Percentiles rank a stretch among this genome's conserved stretches.
These are phyloP conservation scores for Tolypocladium tundrense DNA, from an alignment of 2,329 filamentous ascomycete species.

Conservation along the genomic window DNA sequence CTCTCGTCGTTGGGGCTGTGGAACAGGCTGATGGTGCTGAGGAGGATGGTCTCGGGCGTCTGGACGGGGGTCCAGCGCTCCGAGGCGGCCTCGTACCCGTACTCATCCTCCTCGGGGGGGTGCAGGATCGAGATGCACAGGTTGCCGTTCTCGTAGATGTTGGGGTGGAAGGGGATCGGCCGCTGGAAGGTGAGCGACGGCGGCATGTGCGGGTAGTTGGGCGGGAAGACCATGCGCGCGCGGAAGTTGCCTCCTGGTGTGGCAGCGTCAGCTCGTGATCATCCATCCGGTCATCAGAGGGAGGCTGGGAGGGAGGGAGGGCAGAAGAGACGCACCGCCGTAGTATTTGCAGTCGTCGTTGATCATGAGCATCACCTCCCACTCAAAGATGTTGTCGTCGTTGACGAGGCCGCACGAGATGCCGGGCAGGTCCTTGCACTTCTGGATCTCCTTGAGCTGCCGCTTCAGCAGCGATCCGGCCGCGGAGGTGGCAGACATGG, in stretches of 20 bases:
- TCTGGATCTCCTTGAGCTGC: conserved; percentile 92
- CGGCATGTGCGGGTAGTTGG: conserved; percentile 76
- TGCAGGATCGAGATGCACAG: conserved; percentile 98
- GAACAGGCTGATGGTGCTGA: conserved; percentile 88
- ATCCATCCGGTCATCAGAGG: background rate
- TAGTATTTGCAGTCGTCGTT: conserved; percentile 90
- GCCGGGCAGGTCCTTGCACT: conserved; percentile 80
- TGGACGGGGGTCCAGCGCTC: conserved; percentile 96
- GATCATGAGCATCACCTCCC: conserved; percentile 99
- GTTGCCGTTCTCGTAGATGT: conserved; percentile 77
- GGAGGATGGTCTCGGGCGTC: conserved; percentile 84
- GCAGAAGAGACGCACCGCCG: conserved; percentile 52
- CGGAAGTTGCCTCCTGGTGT: conserved; percentile 78
- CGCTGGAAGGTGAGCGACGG: conserved; percentile 80
- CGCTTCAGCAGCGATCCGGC: conserved; percentile 66
- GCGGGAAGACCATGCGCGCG: conserved; percentile 72
- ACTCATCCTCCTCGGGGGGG: conserved; percentile 86
- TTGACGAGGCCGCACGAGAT: conserved; percentile 86
- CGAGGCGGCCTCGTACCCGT: conserved; percentile 80
- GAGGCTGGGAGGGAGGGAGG: conserved; percentile 3
- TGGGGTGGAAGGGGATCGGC: conserved; percentile 84
- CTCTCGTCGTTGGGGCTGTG: conserved; percentile 91
- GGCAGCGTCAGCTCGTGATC: background rate
- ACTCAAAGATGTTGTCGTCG: conserved; percentile 85
- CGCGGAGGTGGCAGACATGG: conserved; percentile 35